A percentile compares a stretch with the other conserved stretches of the same genome.
Evolutionary conservation across 1,284 basidiomycete species (phyloP).

Genomic region (Trametes hirsuta): DNA sequence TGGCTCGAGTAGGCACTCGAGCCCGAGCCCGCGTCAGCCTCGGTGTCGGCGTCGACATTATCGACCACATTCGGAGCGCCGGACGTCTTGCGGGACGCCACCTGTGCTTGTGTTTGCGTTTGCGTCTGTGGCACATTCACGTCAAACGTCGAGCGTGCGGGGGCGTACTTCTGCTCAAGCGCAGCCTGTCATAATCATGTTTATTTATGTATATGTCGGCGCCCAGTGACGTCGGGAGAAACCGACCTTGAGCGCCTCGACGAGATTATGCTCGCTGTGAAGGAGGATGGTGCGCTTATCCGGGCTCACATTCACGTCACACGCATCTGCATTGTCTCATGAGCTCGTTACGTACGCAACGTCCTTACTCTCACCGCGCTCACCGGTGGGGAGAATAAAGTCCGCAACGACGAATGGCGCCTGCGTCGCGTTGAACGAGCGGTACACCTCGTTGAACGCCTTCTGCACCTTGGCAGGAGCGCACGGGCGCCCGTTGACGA

Average conservation of each 20-base stretch:
- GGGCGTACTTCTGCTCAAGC: conserved; percentile 67
- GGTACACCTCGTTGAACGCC: conserved; percentile 89
- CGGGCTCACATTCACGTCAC: conserved; percentile 96
- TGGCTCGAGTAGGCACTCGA: neutral
- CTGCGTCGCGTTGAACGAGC: conserved; percentile 81
- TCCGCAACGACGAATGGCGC: conserved; percentile 85
- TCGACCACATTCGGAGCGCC: no score
- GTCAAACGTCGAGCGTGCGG: conserved; percentile 71
- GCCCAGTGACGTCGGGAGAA: neutral
- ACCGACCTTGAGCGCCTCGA: conserved; percentile 78
- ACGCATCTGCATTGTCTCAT: conserved; percentile 38
- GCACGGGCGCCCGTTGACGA: conserved; percentile 92
- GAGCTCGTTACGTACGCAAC: neutral
- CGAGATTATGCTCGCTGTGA: conserved; percentile 85
- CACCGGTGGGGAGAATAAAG: conserved; percentile 79
- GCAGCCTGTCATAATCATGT: conserved; percentile 41
- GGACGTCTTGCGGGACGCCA: neutral
- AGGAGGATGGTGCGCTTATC: conserved; percentile 96
- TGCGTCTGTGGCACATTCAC: conserved; percentile 38
- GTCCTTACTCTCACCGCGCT: conserved; percentile 35
- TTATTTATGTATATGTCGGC: neutral
- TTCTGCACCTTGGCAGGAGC: conserved; percentile 82
- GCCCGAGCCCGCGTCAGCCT: neutral
- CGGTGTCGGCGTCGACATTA: neutral
- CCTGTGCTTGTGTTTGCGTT: neutral